Conservation (phyloP, 2,329 filamentous ascomycete genomes). For the Emergomyces orientalis region DNA sequence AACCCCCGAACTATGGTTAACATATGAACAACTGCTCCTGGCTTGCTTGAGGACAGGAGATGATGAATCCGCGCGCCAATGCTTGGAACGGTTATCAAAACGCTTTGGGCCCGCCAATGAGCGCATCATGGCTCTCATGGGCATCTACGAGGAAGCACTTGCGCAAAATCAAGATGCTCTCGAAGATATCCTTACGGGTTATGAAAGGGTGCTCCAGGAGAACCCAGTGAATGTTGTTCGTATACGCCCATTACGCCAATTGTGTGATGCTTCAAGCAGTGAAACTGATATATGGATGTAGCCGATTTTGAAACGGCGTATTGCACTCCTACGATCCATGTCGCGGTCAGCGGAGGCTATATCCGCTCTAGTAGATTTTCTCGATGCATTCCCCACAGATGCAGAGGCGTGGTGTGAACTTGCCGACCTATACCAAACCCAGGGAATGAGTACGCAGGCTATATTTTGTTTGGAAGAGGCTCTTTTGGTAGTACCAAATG, state of each 20-base stretch:
- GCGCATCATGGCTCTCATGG: conserved; percentile 71
- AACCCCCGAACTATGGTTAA: conserved; percentile 70
- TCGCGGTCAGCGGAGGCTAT: conserved; percentile 64
- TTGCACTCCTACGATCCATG: conserved; percentile 68
- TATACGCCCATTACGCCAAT: neutral
- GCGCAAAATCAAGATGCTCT: conserved; percentile 58
- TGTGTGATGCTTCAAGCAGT: neutral
- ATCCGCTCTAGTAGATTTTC: conserved; percentile 59
- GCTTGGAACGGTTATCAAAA: conserved; percentile 62
- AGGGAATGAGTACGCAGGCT: conserved; percentile 71
- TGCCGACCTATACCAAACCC: conserved; percentile 71
- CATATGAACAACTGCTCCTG: conserved; percentile 77
- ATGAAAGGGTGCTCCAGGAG: conserved; percentile 63
- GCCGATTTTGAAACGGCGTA: conserved; percentile 76
- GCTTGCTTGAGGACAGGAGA: conserved; percentile 78
- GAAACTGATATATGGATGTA: conserved; percentile 27
- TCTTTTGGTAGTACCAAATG: conserved; percentile 74
- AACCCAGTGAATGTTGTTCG: conserved; percentile 69
- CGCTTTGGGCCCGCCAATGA: conserved; percentile 82
- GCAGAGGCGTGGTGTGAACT: conserved; percentile 90
- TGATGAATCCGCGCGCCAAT: conserved; percentile 63
- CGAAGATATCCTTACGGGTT: conserved; percentile 62
- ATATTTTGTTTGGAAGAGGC: conserved; percentile 88
- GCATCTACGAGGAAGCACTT: conserved; percentile 74
- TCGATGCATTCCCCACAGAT: conserved; percentile 81